Evolutionary conservation across 306 rosid species (phyloP).

Genomic region (Trichosanthes truncata): DNA sequence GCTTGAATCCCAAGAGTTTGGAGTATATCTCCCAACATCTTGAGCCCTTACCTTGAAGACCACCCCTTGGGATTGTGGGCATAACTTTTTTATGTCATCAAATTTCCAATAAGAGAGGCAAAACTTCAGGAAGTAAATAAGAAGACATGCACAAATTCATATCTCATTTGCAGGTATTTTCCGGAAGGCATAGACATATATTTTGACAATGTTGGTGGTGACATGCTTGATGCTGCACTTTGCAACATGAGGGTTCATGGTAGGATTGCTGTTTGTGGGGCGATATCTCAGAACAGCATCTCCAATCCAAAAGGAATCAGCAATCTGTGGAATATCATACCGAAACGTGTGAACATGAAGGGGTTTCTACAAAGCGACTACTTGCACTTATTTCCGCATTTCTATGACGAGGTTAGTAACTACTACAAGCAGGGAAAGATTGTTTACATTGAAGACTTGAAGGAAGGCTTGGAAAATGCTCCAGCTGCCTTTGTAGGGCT

Average conservation of each 20-base stretch:
- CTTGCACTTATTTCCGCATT: conserved; percentile 23
- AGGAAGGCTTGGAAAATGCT: conserved; percentile 38
- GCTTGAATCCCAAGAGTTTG: not conserved
- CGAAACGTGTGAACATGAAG: conserved; percentile 30
- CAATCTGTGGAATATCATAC: conserved; percentile 22
- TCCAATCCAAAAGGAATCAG: conserved; percentile 22
- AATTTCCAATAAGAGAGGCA: not conserved
- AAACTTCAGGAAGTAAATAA: not conserved
- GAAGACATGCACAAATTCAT: not conserved
- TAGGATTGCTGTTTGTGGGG: conserved; percentile 38
- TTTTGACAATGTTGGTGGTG: conserved; percentile 51
- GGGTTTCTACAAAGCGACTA: conserved; percentile 36
- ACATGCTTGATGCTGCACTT: conserved; percentile 43
- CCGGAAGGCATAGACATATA: conserved; percentile 48
- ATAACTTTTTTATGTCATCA: not conserved
- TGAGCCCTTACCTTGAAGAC: not conserved
- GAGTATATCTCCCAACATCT: not conserved
- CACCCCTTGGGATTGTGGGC: not conserved
- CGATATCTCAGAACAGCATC: conserved; percentile 35
- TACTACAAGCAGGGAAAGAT: conserved; percentile 33
- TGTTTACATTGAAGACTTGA: conserved; percentile 38
- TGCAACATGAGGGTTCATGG: conserved; percentile 38
- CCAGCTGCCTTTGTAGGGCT: conserved; percentile 40
- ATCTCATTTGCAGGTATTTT: conserved; percentile 24
- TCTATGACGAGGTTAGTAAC: conserved; percentile 24